Base-by-base conservation (phyloP, 371 early-diverging fungal species). In the Zancudomyces culisetae region DNA sequence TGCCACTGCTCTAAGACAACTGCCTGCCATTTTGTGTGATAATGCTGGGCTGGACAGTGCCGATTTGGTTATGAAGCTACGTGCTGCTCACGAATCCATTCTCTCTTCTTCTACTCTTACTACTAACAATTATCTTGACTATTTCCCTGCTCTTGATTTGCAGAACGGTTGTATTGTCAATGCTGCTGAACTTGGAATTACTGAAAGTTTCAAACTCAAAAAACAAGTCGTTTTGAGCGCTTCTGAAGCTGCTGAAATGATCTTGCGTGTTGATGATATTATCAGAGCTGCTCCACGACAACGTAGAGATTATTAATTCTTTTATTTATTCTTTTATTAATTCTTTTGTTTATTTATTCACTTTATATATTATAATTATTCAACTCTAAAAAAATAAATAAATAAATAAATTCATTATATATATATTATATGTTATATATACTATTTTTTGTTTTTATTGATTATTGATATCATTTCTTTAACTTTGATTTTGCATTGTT, bases 21-120 rank as follows among this genome's bases (percentile, higher is more conserved):
- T 99, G 71, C 98, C 98, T 19, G 89, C 91, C 21, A 98, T 96
- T 59, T 72, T 99, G 51, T 90, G 98, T 23, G 98, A 98, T 62
- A 99, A 99, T 65, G 97, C 94, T 30, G 99, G 99, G 49, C 93
- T 89, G 62, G 94, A 98, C 68, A 85, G 89, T 53, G 81, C 90
- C 1, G 92, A 93, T 53, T 69, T 98, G 39, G 94, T 93, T 13
- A 75, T 93, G 54, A 78, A 82, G 64, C 73, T 98, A 57, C 80
- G 90, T 30, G 90, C 93, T 27, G 82, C 91, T 20, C 98, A 98
- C 64, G 80, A 85, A 59, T 84, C 85, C 30, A 91, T 88, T 13
- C 70, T 85, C 45, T 53, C 63, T 20, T 80, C 83, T 1, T 69
- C 69, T 57, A n/a, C n/a, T n/a, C n/a, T n/a, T n/a, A n/a, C 93